phyloP scores from a whole-genome alignment of 2,329 filamentous ascomycete genomes.

The Aspergillus sp. region DNA sequence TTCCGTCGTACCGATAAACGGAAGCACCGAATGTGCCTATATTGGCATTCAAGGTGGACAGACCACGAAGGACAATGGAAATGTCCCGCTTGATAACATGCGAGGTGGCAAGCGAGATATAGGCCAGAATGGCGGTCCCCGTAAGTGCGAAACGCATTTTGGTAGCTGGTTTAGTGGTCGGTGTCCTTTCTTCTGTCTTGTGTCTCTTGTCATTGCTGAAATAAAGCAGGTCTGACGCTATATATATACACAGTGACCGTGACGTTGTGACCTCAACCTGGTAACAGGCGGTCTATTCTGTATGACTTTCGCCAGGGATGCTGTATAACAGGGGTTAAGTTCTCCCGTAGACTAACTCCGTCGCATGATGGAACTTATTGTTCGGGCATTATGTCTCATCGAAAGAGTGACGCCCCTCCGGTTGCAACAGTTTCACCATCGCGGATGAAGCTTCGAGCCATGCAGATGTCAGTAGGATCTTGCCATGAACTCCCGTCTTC shows the following conservation, averaged over 20 bases:
- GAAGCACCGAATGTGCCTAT: background rate
- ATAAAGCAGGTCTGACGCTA: background rate
- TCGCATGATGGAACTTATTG: background rate
- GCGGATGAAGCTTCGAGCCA: no score
- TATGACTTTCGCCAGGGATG: background rate
- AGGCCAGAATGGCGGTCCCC: background rate
- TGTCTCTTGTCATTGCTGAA: background rate
- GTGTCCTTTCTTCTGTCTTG: background rate
- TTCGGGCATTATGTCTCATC: no score
- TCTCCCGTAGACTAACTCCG: background rate
- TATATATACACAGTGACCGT: background rate
- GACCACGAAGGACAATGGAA: background rate
- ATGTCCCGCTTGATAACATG: slow-evolving; percentile 4
- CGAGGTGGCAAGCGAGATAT: slow-evolving; percentile 2
- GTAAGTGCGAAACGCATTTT: slow-evolving; percentile 1
- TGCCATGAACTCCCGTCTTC: no score
- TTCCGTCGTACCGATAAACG: slow-evolving; percentile 5
- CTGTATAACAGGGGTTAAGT: background rate
- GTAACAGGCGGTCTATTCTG: background rate
- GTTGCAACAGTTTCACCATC: no score
- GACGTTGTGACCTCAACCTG: background rate
- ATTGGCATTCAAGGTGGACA: slow-evolving; percentile 1
- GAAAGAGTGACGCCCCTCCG: no score
- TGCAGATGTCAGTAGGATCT: no score
- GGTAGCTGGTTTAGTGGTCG: background rate